Percentiles rank a stretch among this genome's conserved stretches.
Evolutionary conservation across 2,329 filamentous ascomycete genomes (phyloP).

Genomic region (Cordyceps cateniannulata): DNA sequence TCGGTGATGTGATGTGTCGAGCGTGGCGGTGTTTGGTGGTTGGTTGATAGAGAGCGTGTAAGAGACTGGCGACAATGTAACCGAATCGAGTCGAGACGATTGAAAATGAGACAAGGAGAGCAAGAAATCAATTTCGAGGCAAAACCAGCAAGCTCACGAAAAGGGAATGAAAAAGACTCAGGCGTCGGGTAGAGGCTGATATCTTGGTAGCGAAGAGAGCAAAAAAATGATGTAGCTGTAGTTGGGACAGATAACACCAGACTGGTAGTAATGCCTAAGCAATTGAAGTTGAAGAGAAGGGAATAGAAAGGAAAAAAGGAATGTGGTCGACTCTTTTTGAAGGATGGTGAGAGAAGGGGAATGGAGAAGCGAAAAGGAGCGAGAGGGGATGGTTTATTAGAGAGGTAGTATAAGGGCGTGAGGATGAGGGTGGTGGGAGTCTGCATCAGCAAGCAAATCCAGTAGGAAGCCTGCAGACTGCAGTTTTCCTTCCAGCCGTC

Average conservation of each 20-base stretch:
- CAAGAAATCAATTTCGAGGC: slow-evolving; percentile 10
- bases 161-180: slow-evolving; percentile 8
- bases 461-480: background rate
- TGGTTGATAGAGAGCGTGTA: slow-evolving; percentile 15
- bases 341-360: slow-evolving; percentile 3
- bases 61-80: slow-evolving; percentile 14
- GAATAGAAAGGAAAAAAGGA: slow-evolving; percentile 12
- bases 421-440: background rate
- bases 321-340: slow-evolving; percentile 11
- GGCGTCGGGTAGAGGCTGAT: background rate
- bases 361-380: slow-evolving; percentile 11
- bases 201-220: slow-evolving; percentile 7
- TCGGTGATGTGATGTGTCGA: background rate
- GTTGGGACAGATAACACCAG: slow-evolving; percentile 13
- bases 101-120: background rate
- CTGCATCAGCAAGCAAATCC: background rate
- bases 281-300: background rate
- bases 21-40: slow-evolving; percentile 7
- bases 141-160: slow-evolving; percentile 15
- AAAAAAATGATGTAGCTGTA: slow-evolving; percentile 8
- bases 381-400: slow-evolving; percentile 1
- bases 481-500: no score
- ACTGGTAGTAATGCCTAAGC: background rate
- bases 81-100: background rate
- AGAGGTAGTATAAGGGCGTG: background rate